A percentile compares a stretch with the other conserved stretches of the same genome.
These are phyloP conservation scores for Parascedosporium putredinis DNA, from an alignment of 2,329 filamentous ascomycete species.

Conservation along the genomic window DNA sequence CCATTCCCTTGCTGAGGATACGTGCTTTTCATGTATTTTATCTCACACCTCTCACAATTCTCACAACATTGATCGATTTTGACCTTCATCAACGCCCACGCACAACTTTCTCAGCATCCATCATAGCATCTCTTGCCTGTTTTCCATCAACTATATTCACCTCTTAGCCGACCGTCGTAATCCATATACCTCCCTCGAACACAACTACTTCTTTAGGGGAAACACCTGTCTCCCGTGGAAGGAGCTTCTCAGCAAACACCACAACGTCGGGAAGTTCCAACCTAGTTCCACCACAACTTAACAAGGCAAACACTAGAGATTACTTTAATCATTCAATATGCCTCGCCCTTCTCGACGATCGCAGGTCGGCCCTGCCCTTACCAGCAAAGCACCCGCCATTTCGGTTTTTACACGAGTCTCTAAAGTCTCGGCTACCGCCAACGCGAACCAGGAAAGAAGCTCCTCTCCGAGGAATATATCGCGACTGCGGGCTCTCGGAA, in stretches of 20 bases:
- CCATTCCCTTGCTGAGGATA: background rate
- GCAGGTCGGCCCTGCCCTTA: constrained; percentile 10
- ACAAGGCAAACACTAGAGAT: constrained; percentile 6
- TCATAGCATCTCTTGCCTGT: background rate
- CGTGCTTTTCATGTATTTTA: background rate
- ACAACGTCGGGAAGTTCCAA: background rate
- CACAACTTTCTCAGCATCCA: background rate
- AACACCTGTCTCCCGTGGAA: background rate
- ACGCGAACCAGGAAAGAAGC: background rate
- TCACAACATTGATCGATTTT: background rate
- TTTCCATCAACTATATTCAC: background rate
- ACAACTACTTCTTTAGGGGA: background rate
- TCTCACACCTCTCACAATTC: background rate
- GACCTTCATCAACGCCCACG: background rate
- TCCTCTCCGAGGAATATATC: constrained; percentile 5
- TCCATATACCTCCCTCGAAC: background rate
- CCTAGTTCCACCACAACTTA: constrained; percentile 1
- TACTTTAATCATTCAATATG: constrained; percentile 14
- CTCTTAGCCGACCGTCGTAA: background rate
- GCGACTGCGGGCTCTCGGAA: constrained; percentile 6
- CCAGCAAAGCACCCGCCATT: constrained; percentile 21
- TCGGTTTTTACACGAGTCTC: constrained; percentile 36
- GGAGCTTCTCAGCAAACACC: background rate
- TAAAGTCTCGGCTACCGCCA: constrained; percentile 21
- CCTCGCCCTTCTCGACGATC: constrained; percentile 18